Evolutionary conservation across 495 filamentous ascomycete species (phyloP).

Genomic region (Neurospora sp.): DNA sequence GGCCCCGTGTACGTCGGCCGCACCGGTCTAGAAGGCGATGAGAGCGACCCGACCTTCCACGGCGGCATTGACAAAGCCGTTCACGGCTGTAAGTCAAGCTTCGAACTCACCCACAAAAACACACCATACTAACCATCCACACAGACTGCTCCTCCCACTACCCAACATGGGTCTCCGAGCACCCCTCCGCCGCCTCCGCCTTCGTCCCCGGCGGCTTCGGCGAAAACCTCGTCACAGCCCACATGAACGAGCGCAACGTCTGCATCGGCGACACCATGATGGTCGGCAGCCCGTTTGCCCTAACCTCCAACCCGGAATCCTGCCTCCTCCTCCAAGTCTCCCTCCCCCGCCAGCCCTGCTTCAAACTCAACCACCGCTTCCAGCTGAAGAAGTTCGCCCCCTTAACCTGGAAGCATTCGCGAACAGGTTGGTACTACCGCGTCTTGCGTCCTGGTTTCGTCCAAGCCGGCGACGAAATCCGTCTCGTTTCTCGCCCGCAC

Average conservation of each 20-base stretch:
- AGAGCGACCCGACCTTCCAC: conserved; percentile 47
- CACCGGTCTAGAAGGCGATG: conserved; percentile 41
- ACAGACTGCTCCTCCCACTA: conserved; percentile 46
- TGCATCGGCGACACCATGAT: conserved; percentile 47
- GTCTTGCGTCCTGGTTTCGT: conserved; percentile 39
- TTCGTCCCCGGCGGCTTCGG: conserved; percentile 47
- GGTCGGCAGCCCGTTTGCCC: conserved; percentile 17
- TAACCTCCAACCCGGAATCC: neutral
- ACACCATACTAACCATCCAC: neutral
- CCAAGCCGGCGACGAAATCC: conserved; percentile 35
- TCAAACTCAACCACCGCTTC: conserved; percentile 50
- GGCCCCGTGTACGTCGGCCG: conserved; percentile 33
- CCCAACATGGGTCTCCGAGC: conserved; percentile 33
- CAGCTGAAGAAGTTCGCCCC: conserved; percentile 43
- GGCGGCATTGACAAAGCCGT: conserved; percentile 47
- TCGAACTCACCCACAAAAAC: too few relatives aligned
- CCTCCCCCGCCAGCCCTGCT: conserved; percentile 28
- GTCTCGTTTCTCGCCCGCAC: conserved; percentile 31
- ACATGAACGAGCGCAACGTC: conserved; percentile 46
- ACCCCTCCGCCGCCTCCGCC: conserved; percentile 27
- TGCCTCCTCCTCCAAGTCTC: neutral
- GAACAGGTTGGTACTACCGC: conserved; percentile 49
- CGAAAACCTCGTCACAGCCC: conserved; percentile 43
- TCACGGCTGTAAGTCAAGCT: conserved; percentile 35
- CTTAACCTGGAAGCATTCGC: conserved; percentile 37